Percentiles rank a stretch among this genome's conserved stretches.
Conservation (phyloP, 495 filamentous ascomycete genomes). For the Aspergillus wentii region DNA sequence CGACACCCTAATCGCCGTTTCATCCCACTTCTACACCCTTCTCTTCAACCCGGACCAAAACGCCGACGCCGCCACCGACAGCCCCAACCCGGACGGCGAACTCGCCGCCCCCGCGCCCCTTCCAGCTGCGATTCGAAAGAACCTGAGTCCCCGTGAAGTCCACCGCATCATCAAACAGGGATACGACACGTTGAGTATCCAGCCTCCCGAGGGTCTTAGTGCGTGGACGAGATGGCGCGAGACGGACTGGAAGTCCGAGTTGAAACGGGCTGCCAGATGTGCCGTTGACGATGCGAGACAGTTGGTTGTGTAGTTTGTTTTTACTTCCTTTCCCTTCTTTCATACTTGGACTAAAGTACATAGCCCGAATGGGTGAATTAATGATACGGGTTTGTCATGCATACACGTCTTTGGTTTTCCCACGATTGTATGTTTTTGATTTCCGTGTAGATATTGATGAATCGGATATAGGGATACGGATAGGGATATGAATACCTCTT, state of each 20-base stretch:
- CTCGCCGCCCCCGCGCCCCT: slow-evolving; percentile 19
- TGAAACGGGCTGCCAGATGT: slow-evolving; percentile 81
- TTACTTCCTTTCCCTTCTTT: not conserved
- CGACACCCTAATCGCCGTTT: slow-evolving; percentile 77
- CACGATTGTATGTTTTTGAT: too few relatives aligned
- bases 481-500: too few relatives aligned
- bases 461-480: too few relatives aligned
- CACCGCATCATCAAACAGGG: slow-evolving; percentile 90
- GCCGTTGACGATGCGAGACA: slow-evolving; percentile 53
- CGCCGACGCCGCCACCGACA: slow-evolving; percentile 27
- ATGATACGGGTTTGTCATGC: too few relatives aligned
- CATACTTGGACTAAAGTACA: too few relatives aligned
- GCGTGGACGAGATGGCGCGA: slow-evolving; percentile 72
- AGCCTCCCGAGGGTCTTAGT: slow-evolving; percentile 76
- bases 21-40: slow-evolving; percentile 79
- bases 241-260: slow-evolving; percentile 55
- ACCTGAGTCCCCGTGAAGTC: slow-evolving; percentile 78
- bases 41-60: slow-evolving; percentile 57
- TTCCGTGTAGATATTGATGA: too few relatives aligned
- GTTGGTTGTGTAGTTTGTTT: slow-evolving; percentile 28
- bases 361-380: too few relatives aligned
- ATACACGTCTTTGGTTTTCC: too few relatives aligned
- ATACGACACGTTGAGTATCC: slow-evolving; percentile 87
- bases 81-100: slow-evolving; percentile 22
- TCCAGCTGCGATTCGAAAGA: slow-evolving; percentile 43